A percentile compares a stretch with the other conserved stretches of the same genome.
Evolutionary conservation across 805 yeast species (phyloP).

Genomic region (Zygoascus flipseniorum): DNA sequence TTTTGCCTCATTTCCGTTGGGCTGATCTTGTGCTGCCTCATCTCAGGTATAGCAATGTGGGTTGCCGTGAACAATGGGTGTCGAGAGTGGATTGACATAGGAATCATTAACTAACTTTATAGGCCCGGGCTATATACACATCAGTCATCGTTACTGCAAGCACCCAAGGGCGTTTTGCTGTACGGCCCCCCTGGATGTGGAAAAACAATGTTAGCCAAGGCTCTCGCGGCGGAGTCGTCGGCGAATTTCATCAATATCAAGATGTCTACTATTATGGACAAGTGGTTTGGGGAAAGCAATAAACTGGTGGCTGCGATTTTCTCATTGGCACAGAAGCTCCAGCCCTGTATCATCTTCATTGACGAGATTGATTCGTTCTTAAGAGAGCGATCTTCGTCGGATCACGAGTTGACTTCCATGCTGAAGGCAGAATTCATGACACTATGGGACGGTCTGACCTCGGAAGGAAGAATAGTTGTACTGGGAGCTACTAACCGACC

Average conservation of each 20-base stretch:
- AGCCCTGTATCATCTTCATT: conserved; percentile 90
- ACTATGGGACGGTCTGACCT: conserved; percentile 87
- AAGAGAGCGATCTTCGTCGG: conserved; percentile 72
- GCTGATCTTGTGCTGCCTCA: too few species aligned
- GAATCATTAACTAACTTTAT: background rate
- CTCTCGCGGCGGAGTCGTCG: conserved; percentile 82
- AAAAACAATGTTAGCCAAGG: conserved; percentile 92
- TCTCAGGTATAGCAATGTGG: too few species aligned
- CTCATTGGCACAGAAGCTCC: conserved; percentile 77
- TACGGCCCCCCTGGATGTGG: conserved; percentile 92
- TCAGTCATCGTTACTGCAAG: conserved; percentile 62
- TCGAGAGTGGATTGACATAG: background rate
- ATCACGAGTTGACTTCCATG: conserved; percentile 93
- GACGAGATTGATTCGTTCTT: conserved; percentile 95
- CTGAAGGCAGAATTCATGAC: conserved; percentile 97
- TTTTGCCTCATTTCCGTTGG: too few species aligned
- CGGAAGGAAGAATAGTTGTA: conserved; percentile 71
- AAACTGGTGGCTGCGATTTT: conserved; percentile 90
- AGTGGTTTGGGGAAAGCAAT: conserved; percentile 96
- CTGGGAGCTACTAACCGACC: conserved; percentile 95
- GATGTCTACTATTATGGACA: conserved; percentile 92
- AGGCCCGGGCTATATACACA: conserved; percentile 62
- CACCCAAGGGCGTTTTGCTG: conserved; percentile 89
- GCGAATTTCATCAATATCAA: conserved; percentile 87
- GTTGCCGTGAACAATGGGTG: too few species aligned